Base-by-base conservation (phyloP, 108 stramenopile genomes). In the Nitzschia putrida region DNA sequence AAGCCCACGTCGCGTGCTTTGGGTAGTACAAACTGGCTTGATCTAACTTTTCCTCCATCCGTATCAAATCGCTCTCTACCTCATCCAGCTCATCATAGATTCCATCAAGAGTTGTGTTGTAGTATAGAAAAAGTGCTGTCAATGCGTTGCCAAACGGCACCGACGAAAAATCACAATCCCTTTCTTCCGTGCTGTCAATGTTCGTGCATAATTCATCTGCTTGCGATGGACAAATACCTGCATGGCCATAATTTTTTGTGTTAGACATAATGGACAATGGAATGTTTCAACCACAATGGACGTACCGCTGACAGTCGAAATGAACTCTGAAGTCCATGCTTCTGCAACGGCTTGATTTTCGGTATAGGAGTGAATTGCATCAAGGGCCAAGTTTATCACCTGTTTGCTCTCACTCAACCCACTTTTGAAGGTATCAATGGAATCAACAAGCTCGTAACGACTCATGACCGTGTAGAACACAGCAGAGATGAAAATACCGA, bases 11-110 rank as follows among this genome's bases (percentile, higher is more conserved):
- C 14, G 23, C 50, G 13, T 52, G 24, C 52, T 66, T 53, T 18
- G 65, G 65, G 44, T 66, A 66, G 25, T 53, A 66, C 34, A 39
- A n/a, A 39, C 34, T 53, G 16, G 65, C 65, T n/a, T 53, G 25
- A 16, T 66, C 52, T 26, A 66, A 8, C n/a, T 52, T 10, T 8
- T 34, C 24, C 29, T 66, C 43, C 14, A 52, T 26, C 1, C 4
- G 16, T 14, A 38, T 8, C 52, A 66, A 66, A 45, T 66, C 65
- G 23, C 25, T 13, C 14, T 66, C 50, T 1, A 52, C 24, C 4
- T 66, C 18, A 9, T n/a, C 65, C 3, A 66, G 21, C 8, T n/a
- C 51, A 34, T 66, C 65, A 18, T 52, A 13, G 51, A 53, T 40
- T 1, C 8, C 13, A 10, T 22, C 43, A 25, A 66, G 34, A 38